Base-by-base conservation (phyloP, 176 grass and related monocot genomes). In the Triticum urartu region DNA sequence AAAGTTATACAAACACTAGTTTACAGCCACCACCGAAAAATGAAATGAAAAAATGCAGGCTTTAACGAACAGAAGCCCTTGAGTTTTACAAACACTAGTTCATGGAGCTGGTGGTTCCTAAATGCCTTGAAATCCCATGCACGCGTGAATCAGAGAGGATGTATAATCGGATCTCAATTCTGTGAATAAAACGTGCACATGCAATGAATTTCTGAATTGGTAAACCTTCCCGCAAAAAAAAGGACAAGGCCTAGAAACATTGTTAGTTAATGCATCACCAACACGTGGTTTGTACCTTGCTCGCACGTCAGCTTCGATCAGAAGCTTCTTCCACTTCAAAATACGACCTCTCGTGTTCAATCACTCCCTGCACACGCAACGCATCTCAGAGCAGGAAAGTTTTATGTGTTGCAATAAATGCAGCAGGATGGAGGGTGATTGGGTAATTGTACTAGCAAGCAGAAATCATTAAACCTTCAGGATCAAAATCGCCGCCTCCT, bases 401-500 rank as follows among this genome's bases (percentile, higher is more conserved):
- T 33, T 74, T 68, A 66, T 11, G 18, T 72, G 18, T 72, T 9
- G 20, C 18, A 54, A 33, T 61, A 54, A 54, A 33, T 61, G 68
- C 8, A 30, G 11, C 20, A 24, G 12, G 32, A 60, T 26, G 1
- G 6, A 73, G 47, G 24, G 9, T 72, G 12, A 12, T 21, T 22
- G 22, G 70, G n/a, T 40, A 68, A 80, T 32, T 62, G 21, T 48
- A 30, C 28, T 30, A 76, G 32, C n/a, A 87, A 74, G 21, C 3
- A 62, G 0, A 64, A 43, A 83, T 9, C 20, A 68, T 25, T 62
- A 71, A 64, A 95, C 90, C 92, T 91, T 84, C 2, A 95, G 89
- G 81, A 98, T 91, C 81, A 95, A 20, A 81, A 94, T 72, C 11
- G 97, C 92, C 0, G 92, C 93, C 50, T 94, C 86, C 82, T 94